Evolutionary conservation across 768 basidiomycete species (phyloP).

Genomic region (Lactarius sanguifluus): DNA sequence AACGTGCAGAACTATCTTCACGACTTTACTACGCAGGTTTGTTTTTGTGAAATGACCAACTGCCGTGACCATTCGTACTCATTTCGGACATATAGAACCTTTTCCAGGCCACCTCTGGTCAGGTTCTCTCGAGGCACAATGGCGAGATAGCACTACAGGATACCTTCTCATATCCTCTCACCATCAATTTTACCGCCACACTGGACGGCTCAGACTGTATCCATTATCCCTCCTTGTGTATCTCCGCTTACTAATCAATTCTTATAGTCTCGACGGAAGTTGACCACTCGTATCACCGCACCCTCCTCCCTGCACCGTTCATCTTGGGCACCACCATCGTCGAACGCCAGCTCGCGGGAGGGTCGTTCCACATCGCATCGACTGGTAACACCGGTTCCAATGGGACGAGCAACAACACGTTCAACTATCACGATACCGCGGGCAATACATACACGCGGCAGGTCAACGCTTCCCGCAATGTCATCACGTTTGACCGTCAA

Average conservation of each 20-base stretch:
- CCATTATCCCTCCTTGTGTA: conserved; percentile 4
- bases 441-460: conserved; percentile 38
- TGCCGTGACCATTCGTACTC: background rate
- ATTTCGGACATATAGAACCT: conserved; percentile 41
- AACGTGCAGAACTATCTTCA: conserved; percentile 63
- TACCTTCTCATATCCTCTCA: conserved; percentile 49
- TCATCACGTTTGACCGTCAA: conserved; percentile 59
- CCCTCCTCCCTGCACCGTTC: conserved; percentile 57
- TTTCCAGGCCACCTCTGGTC: conserved; percentile 45
- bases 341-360: conserved; percentile 58
- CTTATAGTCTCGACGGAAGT: conserved; percentile 51
- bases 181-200: conserved; percentile 35
- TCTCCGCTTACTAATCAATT: background rate
- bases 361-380: conserved; percentile 47
- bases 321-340: conserved; percentile 56
- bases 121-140: conserved; percentile 50
- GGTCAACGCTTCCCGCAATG: conserved; percentile 60
- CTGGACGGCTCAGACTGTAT: conserved; percentile 38
- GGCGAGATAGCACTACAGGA: conserved; percentile 47
- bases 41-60: background rate
- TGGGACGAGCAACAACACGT: conserved; percentile 68
- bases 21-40: conserved; percentile 44
- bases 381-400: conserved; percentile 55
- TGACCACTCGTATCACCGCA: conserved; percentile 70
- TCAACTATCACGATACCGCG: conserved; percentile 55